Evolutionary conservation across 2,329 filamentous ascomycete genomes (phyloP).

Genomic region (Ophiosphaerella herpotricha): DNA sequence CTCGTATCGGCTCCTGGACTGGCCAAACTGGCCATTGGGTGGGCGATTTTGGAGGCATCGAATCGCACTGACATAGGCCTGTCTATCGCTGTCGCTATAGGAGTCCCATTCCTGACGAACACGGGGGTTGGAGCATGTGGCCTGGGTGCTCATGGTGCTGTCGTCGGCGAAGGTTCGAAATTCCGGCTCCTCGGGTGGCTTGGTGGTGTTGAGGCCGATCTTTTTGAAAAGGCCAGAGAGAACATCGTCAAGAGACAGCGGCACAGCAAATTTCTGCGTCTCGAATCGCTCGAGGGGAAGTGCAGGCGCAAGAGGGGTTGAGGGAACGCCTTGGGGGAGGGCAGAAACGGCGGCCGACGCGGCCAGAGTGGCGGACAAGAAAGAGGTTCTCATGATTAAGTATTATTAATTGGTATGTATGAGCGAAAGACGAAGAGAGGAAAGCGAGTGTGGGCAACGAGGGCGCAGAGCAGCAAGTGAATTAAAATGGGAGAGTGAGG

Average conservation of each 20-base stretch:
- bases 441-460: slow-evolving; percentile 14
- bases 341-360: slow-evolving; percentile 14
- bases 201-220: not conserved
- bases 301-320: slow-evolving; percentile 4
- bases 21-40: slow-evolving; percentile 29
- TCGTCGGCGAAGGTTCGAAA: not conserved
- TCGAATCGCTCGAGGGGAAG: slow-evolving; percentile 13
- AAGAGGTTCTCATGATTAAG: slow-evolving; percentile 21
- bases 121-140: slow-evolving; percentile 33
- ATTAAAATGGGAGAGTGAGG: slow-evolving; percentile 1
- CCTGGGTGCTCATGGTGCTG: slow-evolving; percentile 2
- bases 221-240: slow-evolving; percentile 1
- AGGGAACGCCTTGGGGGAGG: slow-evolving; percentile 12
- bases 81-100: slow-evolving; percentile 24
- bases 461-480: not conserved
- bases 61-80: slow-evolving; percentile 34
- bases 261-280: slow-evolving; percentile 8
- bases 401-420: slow-evolving; percentile 10
- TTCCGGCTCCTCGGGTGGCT: not conserved
- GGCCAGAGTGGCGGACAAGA: slow-evolving; percentile 23
- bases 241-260: slow-evolving; percentile 13
- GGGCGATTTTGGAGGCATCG: slow-evolving; percentile 33
- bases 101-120: slow-evolving; percentile 41
- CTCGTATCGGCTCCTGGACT: slow-evolving; percentile 38
- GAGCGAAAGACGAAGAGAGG: not conserved